A percentile compares a stretch with the other conserved stretches of the same genome.
These are phyloP conservation scores for Podila clonocystis DNA, from an alignment of 192 early-diverging fungal species.

Conservation along the genomic window DNA sequence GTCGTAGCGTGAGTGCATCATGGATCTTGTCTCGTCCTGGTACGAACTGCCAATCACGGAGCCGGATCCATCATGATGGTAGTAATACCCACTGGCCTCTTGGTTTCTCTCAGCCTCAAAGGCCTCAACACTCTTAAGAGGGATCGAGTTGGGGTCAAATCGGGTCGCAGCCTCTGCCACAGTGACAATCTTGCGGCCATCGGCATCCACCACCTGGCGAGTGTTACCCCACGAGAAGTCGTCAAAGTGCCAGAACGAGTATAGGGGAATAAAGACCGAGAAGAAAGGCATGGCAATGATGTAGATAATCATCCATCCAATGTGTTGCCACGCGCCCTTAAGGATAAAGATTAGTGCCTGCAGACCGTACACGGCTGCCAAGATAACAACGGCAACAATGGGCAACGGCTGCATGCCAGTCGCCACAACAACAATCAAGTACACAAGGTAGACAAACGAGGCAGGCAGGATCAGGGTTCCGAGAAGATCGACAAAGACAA, in stretches of 20 bases:
- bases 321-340: constrained; percentile 81
- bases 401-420: constrained; percentile 72
- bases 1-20: constrained; percentile 40
- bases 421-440: constrained; percentile 77
- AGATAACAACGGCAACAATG: constrained; percentile 80
- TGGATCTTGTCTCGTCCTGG: neutral
- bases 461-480: constrained; percentile 93
- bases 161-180: constrained; percentile 70
- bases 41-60: constrained; percentile 37
- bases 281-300: constrained; percentile 77
- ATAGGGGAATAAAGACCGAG: constrained; percentile 78
- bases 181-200: constrained; percentile 76
- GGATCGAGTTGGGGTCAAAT: constrained; percentile 77
- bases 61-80: constrained; percentile 19
- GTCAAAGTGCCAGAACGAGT: constrained; percentile 89
- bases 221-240: constrained; percentile 82
- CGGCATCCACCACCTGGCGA: constrained; percentile 67
- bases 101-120: constrained; percentile 44
- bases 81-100: constrained; percentile 33
- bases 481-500: constrained; percentile 91
- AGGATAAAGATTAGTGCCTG: constrained; percentile 88
- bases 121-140: constrained; percentile 68
- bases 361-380: constrained; percentile 87
- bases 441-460: constrained; percentile 85
- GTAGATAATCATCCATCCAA: constrained; percentile 96